Evolutionary conservation across 1,284 basidiomycete species (phyloP).

Genomic region (Mycena citricolor): DNA sequence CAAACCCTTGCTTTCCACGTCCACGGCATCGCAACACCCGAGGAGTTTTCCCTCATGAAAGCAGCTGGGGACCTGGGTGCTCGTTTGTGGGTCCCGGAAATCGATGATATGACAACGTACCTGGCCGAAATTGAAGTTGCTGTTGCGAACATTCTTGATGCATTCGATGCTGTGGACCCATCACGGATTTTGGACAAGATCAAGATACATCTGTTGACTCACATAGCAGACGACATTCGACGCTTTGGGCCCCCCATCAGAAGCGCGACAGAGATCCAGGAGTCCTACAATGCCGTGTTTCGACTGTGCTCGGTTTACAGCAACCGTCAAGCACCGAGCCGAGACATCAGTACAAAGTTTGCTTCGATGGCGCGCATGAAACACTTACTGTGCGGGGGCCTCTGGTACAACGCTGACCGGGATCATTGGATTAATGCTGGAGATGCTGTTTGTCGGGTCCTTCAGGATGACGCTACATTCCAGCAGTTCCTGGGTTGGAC

Average conservation of each 20-base stretch:
- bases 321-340: conserved; percentile 39
- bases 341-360: conserved; percentile 35
- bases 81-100: conserved; percentile 31
- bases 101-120: conserved; percentile 35
- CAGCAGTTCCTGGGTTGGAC: conserved; percentile 18
- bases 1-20: conserved; percentile 27
- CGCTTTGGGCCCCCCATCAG: conserved; percentile 36
- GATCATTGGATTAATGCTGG: conserved; percentile 24
- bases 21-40: conserved; percentile 24
- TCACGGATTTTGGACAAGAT: conserved; percentile 33
- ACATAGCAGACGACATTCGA: conserved; percentile 34
- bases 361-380: conserved; percentile 30
- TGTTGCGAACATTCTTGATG: conserved; percentile 36
- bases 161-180: conserved; percentile 29
- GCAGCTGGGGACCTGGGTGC: conserved; percentile 12
- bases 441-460: conserved; percentile 10
- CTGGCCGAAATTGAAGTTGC: conserved; percentile 31
- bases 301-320: conserved; percentile 34
- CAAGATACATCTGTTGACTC: conserved; percentile 37
- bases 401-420: conserved; percentile 23
- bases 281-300: conserved; percentile 38
- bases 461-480: conserved; percentile 3
- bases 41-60: conserved; percentile 11
- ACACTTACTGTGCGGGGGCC: conserved; percentile 32
- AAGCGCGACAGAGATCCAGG: conserved; percentile 35